Percentiles rank a stretch among this genome's conserved stretches.
phyloP scores from a whole-genome alignment of 208 protist species.

The Angomonas ambiguus region DNA sequence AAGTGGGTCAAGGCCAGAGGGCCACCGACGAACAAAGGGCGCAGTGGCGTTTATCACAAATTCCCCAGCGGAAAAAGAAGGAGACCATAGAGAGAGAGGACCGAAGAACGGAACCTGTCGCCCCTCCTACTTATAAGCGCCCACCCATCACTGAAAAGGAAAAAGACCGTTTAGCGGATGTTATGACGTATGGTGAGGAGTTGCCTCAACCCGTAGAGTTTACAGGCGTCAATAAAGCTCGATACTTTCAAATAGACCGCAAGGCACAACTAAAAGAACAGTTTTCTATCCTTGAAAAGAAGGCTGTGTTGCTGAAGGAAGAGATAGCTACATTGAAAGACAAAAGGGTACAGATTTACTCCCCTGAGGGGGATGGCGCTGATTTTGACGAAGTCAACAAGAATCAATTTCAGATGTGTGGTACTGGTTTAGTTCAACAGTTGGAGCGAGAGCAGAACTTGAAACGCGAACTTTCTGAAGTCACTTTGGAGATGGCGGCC shows the following conservation, averaged over 20 bases:
- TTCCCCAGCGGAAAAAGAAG: constrained; percentile 60
- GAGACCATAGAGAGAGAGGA: constrained; percentile 49
- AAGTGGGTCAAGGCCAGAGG: constrained; percentile 38
- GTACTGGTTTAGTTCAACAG: constrained; percentile 36
- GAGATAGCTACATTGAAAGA: constrained; percentile 45
- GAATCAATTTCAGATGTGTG: constrained; percentile 16
- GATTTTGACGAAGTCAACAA: constrained; percentile 10
- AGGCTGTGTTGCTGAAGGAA: constrained; percentile 34
- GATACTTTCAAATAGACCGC: constrained; percentile 44
- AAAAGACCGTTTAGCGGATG: constrained; percentile 76
- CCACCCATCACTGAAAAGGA: constrained; percentile 62
- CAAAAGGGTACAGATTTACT: not conserved
- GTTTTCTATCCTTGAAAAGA: constrained; percentile 45
- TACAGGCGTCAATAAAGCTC: constrained; percentile 57
- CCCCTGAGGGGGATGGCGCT: constrained; percentile 4
- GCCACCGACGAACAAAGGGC: constrained; percentile 53
- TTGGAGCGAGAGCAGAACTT: constrained; percentile 47
- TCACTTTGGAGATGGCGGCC: constrained; percentile 63
- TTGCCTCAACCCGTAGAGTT: constrained; percentile 51
- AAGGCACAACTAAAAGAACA: constrained; percentile 52
- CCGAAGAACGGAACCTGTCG: constrained; percentile 15
- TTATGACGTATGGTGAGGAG: constrained; percentile 76
- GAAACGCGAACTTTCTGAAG: constrained; percentile 30
- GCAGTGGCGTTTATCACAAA: constrained; percentile 51
- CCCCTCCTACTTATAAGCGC: constrained; percentile 29